A percentile compares a stretch with the other conserved stretches of the same genome.
Conservation (phyloP, 768 basidiomycete genomes). For the Pulveroboletus sp. region DNA sequence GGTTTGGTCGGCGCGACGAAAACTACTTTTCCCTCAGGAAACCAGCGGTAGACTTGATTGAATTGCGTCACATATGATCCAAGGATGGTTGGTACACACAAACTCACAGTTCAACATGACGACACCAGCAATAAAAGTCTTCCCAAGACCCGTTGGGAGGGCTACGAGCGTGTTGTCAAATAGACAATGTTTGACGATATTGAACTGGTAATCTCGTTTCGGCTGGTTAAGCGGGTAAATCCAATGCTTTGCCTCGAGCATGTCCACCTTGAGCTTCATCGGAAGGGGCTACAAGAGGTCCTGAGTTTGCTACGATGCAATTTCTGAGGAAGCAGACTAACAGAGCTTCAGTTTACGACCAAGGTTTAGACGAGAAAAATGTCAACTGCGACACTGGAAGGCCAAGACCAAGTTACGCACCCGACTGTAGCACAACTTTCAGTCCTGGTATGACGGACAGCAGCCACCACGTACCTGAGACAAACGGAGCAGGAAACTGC, state of each 20-base stretch:
- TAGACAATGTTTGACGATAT: slow-evolving; percentile 81
- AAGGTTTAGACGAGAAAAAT: not conserved
- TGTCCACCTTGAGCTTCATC: slow-evolving; percentile 77
- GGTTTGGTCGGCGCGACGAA: slow-evolving; percentile 98
- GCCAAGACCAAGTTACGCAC: slow-evolving; percentile 37
- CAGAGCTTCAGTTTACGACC: slow-evolving; percentile 27
- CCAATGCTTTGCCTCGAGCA: slow-evolving; percentile 82
- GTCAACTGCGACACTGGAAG: slow-evolving; percentile 4
- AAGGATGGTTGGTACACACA: not conserved
- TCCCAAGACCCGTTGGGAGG: slow-evolving; percentile 93
- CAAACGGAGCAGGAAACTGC: slow-evolving; percentile 81
- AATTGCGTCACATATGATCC: slow-evolving; percentile 3
- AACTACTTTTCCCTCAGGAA: slow-evolving; percentile 85
- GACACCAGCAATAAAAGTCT: slow-evolving; percentile 96
- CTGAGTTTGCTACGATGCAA: not conserved
- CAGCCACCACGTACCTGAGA: slow-evolving; percentile 49
- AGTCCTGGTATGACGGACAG: slow-evolving; percentile 2
- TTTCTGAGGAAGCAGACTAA: slow-evolving; percentile 8
- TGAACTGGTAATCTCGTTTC: slow-evolving; percentile 92
- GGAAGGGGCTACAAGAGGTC: slow-evolving; percentile 50
- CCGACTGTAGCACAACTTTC: slow-evolving; percentile 42
- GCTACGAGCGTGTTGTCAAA: slow-evolving; percentile 94
- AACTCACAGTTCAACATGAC: slow-evolving; percentile 89
- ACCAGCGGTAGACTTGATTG: slow-evolving; percentile 83
- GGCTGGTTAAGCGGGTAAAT: slow-evolving; percentile 87